Evolutionary conservation across 225 moss, liverwort and hornwort genomes (phyloP).

Genomic region (Physcomitrellopsis africana): DNA sequence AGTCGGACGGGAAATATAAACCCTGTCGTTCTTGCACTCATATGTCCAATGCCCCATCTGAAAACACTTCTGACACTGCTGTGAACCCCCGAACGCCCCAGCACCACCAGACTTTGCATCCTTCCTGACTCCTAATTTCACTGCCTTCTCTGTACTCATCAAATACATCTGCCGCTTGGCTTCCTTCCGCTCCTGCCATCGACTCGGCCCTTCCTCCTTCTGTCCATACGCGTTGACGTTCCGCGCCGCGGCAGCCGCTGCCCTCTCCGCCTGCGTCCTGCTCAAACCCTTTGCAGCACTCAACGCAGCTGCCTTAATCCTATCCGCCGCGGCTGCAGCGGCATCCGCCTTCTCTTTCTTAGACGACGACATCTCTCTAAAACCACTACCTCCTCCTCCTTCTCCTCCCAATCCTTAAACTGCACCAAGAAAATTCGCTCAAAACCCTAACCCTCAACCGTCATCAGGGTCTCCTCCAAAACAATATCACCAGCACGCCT

Average conservation of each 20-base stretch:
- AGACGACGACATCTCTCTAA: conserved; percentile 35
- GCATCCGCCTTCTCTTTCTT: conserved; percentile 78
- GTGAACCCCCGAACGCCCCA: conserved; percentile 45
- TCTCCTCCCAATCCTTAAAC: background rate
- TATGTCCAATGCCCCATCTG: conserved; percentile 89
- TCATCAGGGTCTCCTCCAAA: background rate
- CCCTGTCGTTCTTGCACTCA: conserved; percentile 86
- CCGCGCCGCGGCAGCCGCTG: conserved; percentile 66
- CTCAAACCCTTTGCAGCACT: conserved; percentile 84
- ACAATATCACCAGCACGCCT: background rate
- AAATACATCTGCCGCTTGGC: conserved; percentile 98
- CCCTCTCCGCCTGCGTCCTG: conserved; percentile 83
- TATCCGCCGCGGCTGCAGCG: conserved; percentile 61
- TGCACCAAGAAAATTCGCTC: background rate
- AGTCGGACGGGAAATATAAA: conserved; percentile 80
- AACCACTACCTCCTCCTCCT: conserved; percentile 10
- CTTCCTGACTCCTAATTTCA: conserved; percentile 84
- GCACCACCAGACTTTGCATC: conserved; percentile 56
- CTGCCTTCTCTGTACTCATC: conserved; percentile 98
- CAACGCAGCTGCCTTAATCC: conserved; percentile 79
- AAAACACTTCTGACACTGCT: conserved; percentile 91
- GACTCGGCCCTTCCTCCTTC: conserved; percentile 95
- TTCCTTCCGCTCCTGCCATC: conserved; percentile 99
- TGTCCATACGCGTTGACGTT: conserved; percentile 98
- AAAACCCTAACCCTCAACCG: background rate